Evolutionary conservation across 768 basidiomycete genomes (phyloP), one percentile per base, ranked within the genome.

Genomic region (Nidularia pulvinata): DNA sequence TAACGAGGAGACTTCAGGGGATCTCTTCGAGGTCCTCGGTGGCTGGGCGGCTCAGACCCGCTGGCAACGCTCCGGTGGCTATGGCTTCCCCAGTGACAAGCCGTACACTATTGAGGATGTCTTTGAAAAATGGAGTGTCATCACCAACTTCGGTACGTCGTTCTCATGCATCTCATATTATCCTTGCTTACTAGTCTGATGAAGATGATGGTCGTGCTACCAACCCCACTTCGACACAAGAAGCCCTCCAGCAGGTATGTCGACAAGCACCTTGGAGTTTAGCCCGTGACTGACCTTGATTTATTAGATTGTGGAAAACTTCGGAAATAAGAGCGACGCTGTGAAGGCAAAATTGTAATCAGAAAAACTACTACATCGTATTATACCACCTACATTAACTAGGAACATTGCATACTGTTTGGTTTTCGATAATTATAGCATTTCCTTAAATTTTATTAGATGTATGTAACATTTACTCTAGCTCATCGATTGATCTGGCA

Each of bases 31-130:
- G 68, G 82, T 94, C 39, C 81, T 80, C 11, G 95, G 91, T 22
- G 97, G 96, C 0, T 98, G 94, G 91, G 89, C 89, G 3, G 92
- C 92, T 1, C 85, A 95, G 68, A 88, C 91, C 33, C 81, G 96
- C 53, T 99, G 96, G 95, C 91, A 98, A 68, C 85, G 93, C 11
- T 77, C 93, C 7, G 89, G 88, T 1, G 97, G 95, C 7, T 74
- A 88, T 63, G 88, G 90, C 6, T 98, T 98, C 85, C 89, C 94
- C 4, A 81, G 88, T 35, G 87, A 87, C 65, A 79, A 79, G 54
- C 76, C 80, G 3, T 80, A 90, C 57, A 85, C 85, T 6, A 91
- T 94, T 0, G 97, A 98, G 69, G 85, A 88, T 52, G 77, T 98
- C 48, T 64, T 87, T 11, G 68, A 78, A 25, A 89, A 93, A 63